These are phyloP conservation scores for Fusarium euwallaceae DNA, from an alignment of 2,329 filamentous ascomycete species.

Conservation along the genomic window DNA sequence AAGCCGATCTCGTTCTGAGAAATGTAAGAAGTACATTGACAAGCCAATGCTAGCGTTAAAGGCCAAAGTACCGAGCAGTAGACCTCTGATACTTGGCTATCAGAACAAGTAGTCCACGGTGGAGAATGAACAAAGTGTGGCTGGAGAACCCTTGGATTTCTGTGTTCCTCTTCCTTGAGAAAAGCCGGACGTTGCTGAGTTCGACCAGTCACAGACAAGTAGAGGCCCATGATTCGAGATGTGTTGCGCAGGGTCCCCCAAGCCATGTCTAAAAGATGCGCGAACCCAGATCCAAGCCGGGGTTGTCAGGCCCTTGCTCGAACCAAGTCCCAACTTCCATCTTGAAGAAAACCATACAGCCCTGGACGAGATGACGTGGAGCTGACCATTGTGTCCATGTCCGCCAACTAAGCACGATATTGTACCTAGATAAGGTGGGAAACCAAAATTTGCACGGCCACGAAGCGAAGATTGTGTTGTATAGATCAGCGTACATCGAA, in stretches of 20 bases:
- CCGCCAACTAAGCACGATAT: background rate
- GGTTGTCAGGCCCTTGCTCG: background rate
- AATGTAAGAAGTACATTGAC: background rate
- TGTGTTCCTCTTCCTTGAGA: background rate
- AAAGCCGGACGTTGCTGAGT: background rate
- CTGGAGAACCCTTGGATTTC: constrained; percentile 9
- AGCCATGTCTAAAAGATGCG: background rate
- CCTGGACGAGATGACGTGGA: background rate
- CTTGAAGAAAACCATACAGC: background rate
- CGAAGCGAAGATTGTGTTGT: background rate
- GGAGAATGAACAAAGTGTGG: background rate
- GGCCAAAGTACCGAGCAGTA: background rate
- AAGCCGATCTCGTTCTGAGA: background rate
- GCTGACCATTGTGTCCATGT: background rate
- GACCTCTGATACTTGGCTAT: constrained; percentile 9
- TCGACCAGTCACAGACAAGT: constrained; percentile 27
- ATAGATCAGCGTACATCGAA: background rate
- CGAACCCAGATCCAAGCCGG: constrained; percentile 2
- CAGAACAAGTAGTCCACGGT: background rate
- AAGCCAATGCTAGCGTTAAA: background rate
- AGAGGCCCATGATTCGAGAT: constrained; percentile 28
- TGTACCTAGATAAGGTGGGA: background rate
- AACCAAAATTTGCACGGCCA: background rate
- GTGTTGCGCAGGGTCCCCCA: background rate
- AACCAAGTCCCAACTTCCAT: constrained; percentile 6